Evolutionary conservation across 352 stramenopile species (phyloP), one percentile per base, ranked within the genome.

Genomic region (Phytopythium boreale): DNA sequence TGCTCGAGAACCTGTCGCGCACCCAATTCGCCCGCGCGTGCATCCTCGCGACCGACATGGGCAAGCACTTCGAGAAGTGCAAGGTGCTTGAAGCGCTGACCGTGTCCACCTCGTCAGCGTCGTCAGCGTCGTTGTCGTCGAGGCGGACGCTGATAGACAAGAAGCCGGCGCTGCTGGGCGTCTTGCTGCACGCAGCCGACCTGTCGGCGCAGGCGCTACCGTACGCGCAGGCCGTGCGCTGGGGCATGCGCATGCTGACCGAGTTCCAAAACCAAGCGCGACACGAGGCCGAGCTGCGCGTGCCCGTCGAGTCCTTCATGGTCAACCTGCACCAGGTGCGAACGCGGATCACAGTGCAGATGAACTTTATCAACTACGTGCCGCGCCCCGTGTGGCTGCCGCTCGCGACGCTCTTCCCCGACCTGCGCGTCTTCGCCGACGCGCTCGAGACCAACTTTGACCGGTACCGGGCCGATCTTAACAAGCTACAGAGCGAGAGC

Each of bases 281-380:
- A 51, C 82, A 77, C 51, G 87, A 95, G 58, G 70, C 69, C 46
- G 77, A 88, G 62, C 76, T 87, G 62, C 77, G 79, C 41, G 63
- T 92, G 57, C 69, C 73, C 0, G 71, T 89, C 6, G 77, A 87
- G 20, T 88, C 86, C 4, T 91, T 89, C 69, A 94, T 93, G 84
- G 76, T 73, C 12, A 87, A 86, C 53, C 63, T 91, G 37, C 76
- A 93, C 20, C 68, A 79, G 51, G 78, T 82, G 37, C 82, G 76
- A 37, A 81, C 75, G 2, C 77, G 83, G 9, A 66, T 86, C 39
- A 92, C 76, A 14, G 80, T 89, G 22, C 82, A 94, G 57, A 76
- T 89, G 56, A 86, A 86, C 66, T 93, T 90, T 53, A 83, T 88
- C 62, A 85, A 85, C 66, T 94, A 88, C 61, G 82, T 94, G 11